Evolutionary conservation across 306 rosid species (phyloP), one percentile per base, ranked within the genome.

Genomic region (Vigna nakashimae): DNA sequence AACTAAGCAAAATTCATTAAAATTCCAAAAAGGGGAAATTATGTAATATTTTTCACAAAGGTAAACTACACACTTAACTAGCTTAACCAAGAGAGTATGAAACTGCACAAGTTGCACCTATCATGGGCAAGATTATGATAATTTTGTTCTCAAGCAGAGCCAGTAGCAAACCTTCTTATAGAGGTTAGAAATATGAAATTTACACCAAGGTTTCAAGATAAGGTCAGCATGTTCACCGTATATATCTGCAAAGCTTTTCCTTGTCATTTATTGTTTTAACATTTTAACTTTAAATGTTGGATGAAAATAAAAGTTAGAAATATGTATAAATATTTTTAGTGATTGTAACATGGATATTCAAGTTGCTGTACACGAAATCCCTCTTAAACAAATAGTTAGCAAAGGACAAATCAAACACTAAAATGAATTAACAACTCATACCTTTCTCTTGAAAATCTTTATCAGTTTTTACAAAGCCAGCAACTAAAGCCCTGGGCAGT

Each of bases 401-500:
- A 46, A 13, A 78, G 65, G 8, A 17, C 55, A n/a, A 13, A 73
- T 67, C 28, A 65, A 57, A 79, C 28, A 42, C 53, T 20, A 62
- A 58, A 36, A 69, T 65, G 30, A 57, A 69, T 50, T 73, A 78
- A 76, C 22, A 78, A 76, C 22, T n/a, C 63, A 17, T 81, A 93
- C 99, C 94, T 80, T 76, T 87, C 87, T 85, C 81, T 84, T 89
- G 96, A 84, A 93, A 88, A 55, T 96, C 98, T 82, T 91, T 96
- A 83, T 96, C 99, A 16, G 99, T 96, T 89, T 96, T 96, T 58
- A 96, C 98, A 79, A 96, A 96, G 77, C 97, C 99, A 18, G 99
- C 94, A 63, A 96, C 99, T 89, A 96, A 85, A 77, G 99, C 96
- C 90, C 99, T 87, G 53, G 98, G 99, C 74, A 96, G 82, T 10